Evolutionary conservation across 176 grass and related monocot species (phyloP).

Genomic region (Puccinellia tenuiflora): DNA sequence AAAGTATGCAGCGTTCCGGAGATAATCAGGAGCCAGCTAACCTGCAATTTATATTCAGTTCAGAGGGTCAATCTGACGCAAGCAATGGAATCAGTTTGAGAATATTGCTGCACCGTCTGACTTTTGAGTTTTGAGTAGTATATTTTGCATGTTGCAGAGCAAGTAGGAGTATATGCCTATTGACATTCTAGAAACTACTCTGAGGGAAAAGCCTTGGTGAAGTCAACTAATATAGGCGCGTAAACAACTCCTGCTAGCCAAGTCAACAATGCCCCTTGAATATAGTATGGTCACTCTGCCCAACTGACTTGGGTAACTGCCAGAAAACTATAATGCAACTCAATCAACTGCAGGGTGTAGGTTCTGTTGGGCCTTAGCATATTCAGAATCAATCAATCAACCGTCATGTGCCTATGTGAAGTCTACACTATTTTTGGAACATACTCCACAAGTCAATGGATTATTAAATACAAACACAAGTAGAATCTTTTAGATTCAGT

Average conservation of each 20-base stretch:
- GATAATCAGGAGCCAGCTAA: neutral
- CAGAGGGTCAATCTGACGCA: neutral
- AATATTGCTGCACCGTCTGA: neutral
- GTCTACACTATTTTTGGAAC: neutral
- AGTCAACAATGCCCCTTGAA: conserved; percentile 16
- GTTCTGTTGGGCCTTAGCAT: neutral
- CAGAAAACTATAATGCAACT: neutral
- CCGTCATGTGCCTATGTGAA: neutral
- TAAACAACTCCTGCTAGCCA: conserved; percentile 29
- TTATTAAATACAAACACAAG: neutral
- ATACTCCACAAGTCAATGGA: neutral
- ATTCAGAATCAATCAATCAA: neutral
- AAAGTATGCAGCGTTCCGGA: neutral
- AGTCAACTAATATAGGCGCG: conserved; percentile 18
- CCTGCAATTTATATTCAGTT: neutral
- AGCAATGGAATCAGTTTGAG: neutral
- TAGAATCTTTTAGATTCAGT: neutral
- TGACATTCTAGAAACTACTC: conserved; percentile 17
- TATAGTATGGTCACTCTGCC: neutral
- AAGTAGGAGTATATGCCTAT: neutral
- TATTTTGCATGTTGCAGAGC: conserved; percentile 7
- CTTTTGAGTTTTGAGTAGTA: conserved; percentile 3
- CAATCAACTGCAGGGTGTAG: neutral
- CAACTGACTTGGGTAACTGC: too few relatives aligned
- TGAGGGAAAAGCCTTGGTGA: neutral